Base-by-base conservation (phyloP, 306 rosid species). In the Castanea crenata region DNA sequence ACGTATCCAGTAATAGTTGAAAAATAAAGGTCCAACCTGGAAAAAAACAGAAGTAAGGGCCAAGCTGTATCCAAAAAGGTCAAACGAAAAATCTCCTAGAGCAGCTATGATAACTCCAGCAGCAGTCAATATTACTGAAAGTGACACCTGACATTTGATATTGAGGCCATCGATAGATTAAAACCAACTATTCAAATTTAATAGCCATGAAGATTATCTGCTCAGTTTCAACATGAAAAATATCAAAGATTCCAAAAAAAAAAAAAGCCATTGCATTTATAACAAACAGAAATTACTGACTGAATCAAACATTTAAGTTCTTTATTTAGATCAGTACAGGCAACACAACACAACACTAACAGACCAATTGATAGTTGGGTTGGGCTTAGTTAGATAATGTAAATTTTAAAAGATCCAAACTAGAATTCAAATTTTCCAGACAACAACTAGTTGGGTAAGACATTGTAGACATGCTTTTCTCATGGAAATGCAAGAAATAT, bases 1-100 rank as follows among this genome's bases (percentile, higher is more conserved):
- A 35, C 12, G 1, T 3, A 74, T 25, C 51, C 34, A 59, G 14
- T 20, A 74, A 31, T 76, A 54, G 68, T 27, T 46, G 75, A 73
- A 83, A 71, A 69, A 31, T 75, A 54, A 75, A 75, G 9, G 65
- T 56, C 16, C 74, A 65, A 95, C 99, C 98, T 90, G 99, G 80
- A 95, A 93, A 75, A 93, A 93, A 58, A 95, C 98, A 49, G 99
- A 95, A 84, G 88, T 88, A 79, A 93, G 85, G 80, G 98, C 99
- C 99, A 91, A 80, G 90, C 94, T 84, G 80, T 91, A 95, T 58
- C 99, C 99, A 79, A 90, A 61, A 80, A 91, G 92, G 82, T 93
- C 97, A 84, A 95, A 93, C 34, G 99, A 91, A 82, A 95, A 92
- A 85, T 95, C 97, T 75, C 99, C 96, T 5, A 93, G 88, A 49